Base-by-base conservation (phyloP, 2,329 filamentous ascomycete genomes). In the Arthrobotrys sinensis region DNA sequence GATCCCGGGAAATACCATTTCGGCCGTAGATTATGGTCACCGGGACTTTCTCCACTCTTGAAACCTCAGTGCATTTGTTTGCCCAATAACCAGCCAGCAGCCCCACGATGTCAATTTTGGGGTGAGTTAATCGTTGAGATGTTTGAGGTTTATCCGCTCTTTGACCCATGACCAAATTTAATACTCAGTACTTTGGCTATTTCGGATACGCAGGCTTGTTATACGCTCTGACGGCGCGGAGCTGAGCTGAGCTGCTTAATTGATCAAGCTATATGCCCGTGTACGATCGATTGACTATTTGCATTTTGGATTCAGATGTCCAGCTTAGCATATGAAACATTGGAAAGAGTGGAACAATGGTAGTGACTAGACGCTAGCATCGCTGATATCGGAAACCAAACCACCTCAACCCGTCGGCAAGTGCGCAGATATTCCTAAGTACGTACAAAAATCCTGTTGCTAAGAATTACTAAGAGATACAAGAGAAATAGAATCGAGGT, bases 91-190 rank as follows among this genome's bases (percentile, higher is more conserved):
- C 32, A 62, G n/a, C 10, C 12, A 7, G 19, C 7, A 8, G 8
- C 36, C 16, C 68, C 60, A 57, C 28, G 60, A 57, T 65, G 19
- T 65, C 52, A 43, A 10, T 63, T 57, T 55, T 36, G 57, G 63
- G n/a, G 11, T 36, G 11, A 45, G 2, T 71, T 50, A 43, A 55
- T 64, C n/a, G 55, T 46, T 55, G 36, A 52, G 40, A 63, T 43
- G 69, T 73, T 73, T 73, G 69, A 67, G 50, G 60, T 73, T 73
- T 60, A 66, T 73, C 69, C 60, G 43, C 34, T 65, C 32, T 24
- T 40, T 4, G 14, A 57, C 38, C 69, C 62, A 66, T 67, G 50
- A 67, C 32, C 34, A 52, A 38, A 34, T 65, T 12, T 16, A n/a
- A 12, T 28, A 28, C 24, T 28, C 24, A 28, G 24, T 28, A 28